Evolutionary conservation across 345 rosid species (phyloP).

Genomic region (Citrus hindsii): DNA sequence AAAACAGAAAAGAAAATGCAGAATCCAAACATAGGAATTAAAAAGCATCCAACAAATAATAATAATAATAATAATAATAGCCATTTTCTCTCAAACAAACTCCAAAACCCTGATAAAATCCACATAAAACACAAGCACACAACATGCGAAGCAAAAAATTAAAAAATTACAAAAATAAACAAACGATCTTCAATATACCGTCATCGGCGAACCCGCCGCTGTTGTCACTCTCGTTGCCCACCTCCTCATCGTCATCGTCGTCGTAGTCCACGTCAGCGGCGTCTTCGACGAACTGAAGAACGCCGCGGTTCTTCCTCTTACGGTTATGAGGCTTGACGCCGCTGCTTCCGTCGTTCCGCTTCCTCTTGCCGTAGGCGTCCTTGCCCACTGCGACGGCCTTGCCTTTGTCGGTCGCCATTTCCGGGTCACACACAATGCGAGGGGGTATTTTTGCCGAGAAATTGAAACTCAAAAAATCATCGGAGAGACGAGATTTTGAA

Average conservation of each 20-base stretch:
- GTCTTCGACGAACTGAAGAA: constrained; percentile 70
- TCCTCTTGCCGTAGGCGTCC: constrained; percentile 9
- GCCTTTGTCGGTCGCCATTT: constrained; percentile 15
- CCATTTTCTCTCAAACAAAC: neutral
- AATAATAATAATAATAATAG: neutral
- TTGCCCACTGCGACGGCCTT: constrained; percentile 8
- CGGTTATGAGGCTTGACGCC: constrained; percentile 29
- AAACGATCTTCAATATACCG: constrained; percentile 16
- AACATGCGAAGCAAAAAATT: neutral
- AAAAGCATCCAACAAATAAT: neutral
- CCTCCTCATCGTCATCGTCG: constrained; percentile 19
- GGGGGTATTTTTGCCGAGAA: neutral
- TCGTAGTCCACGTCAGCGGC: constrained; percentile 42
- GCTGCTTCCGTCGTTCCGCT: constrained; percentile 31
- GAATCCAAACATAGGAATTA: neutral
- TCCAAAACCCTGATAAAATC: constrained; percentile 12
- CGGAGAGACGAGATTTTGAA: neutral
- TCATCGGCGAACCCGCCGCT: constrained; percentile 35
- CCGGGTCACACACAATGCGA: neutral
- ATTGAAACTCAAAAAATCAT: neutral
- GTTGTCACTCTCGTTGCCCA: constrained; percentile 23
- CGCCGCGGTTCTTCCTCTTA: constrained; percentile 43
- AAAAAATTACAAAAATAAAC: neutral
- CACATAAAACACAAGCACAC: neutral
- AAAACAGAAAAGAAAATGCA: neutral